phyloP scores from a whole-genome alignment of 192 early-diverging fungal genomes.

The Umbelopsis vinacea region DNA sequence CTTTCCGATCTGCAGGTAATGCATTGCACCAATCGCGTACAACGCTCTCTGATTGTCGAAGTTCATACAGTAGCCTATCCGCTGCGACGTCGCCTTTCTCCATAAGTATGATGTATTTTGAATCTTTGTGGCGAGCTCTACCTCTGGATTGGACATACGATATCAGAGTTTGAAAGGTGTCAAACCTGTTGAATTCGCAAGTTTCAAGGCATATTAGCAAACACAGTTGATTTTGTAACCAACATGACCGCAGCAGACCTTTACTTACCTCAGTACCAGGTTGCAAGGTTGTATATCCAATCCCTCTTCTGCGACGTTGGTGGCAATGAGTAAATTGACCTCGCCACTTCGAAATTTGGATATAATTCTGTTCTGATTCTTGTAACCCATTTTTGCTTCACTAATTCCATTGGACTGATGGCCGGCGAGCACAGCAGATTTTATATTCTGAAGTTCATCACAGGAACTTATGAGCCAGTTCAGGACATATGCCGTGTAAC shows the following conservation, averaged over 20 bases:
- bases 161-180: conserved; percentile 72
- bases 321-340: conserved; percentile 85
- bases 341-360: conserved; percentile 65
- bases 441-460: conserved; percentile 50
- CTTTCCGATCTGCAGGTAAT: conserved; percentile 47
- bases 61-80: conserved; percentile 38
- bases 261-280: conserved; percentile 72
- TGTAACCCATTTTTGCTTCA: conserved; percentile 53
- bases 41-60: conserved; percentile 52
- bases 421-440: conserved; percentile 60
- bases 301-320: conserved; percentile 95
- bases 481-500: conserved; percentile 67
- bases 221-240: not conserved
- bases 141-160: conserved; percentile 92
- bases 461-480: conserved; percentile 65
- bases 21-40: conserved; percentile 67
- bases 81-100: conserved; percentile 51
- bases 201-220: conserved; percentile 21
- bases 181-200: conserved; percentile 56
- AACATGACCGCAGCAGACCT: not conserved
- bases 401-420: conserved; percentile 50
- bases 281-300: conserved; percentile 94
- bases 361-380: conserved; percentile 65
- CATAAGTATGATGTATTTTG: conserved; percentile 79
- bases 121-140: conserved; percentile 73